phyloP scores from a whole-genome alignment of 2,329 filamentous ascomycete genomes.

The Coniochaeta hoffmannii region DNA sequence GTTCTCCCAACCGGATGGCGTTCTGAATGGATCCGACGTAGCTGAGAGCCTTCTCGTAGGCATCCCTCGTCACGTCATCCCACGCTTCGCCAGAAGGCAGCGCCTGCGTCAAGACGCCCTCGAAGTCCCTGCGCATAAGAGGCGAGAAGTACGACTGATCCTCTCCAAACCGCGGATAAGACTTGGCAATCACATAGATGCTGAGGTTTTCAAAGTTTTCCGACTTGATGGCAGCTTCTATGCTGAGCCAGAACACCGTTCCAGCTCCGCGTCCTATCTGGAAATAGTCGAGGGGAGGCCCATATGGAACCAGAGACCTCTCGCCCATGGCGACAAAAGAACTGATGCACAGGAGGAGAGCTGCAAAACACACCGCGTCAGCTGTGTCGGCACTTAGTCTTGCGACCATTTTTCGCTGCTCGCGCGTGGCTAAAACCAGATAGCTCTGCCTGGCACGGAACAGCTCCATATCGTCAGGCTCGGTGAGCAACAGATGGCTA shows the following conservation, averaged over 20 bases:
- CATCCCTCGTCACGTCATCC: conserved; percentile 15
- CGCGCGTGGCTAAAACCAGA: conserved; percentile 17
- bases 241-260: conserved; percentile 17
- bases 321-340: conserved; percentile 19
- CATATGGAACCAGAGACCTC: conserved; percentile 15
- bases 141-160: conserved; percentile 18
- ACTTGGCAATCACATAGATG: conserved; percentile 11
- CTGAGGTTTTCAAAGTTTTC: conserved; percentile 8
- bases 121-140: conserved; percentile 12
- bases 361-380: conserved; percentile 16
- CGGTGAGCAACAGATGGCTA: conserved; percentile 13
- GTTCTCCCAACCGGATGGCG: conserved; percentile 19
- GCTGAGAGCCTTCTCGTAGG: conserved; percentile 19
- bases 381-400: conserved; percentile 14
- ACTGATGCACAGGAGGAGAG: conserved; percentile 17
- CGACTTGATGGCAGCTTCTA: conserved; percentile 11
- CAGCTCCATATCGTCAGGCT: conserved; percentile 12
- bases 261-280: conserved; percentile 18
- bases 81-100: conserved; percentile 13
- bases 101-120: conserved; percentile 12
- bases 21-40: conserved; percentile 19
- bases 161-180: conserved; percentile 15
- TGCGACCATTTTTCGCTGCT: conserved; percentile 17
- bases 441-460: conserved; percentile 18
- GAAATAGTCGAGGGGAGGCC: conserved; percentile 18